These are phyloP conservation scores for Casuarina cunninghamiana DNA, from an alignment of 306 rosid species.

Conservation along the genomic window DNA sequence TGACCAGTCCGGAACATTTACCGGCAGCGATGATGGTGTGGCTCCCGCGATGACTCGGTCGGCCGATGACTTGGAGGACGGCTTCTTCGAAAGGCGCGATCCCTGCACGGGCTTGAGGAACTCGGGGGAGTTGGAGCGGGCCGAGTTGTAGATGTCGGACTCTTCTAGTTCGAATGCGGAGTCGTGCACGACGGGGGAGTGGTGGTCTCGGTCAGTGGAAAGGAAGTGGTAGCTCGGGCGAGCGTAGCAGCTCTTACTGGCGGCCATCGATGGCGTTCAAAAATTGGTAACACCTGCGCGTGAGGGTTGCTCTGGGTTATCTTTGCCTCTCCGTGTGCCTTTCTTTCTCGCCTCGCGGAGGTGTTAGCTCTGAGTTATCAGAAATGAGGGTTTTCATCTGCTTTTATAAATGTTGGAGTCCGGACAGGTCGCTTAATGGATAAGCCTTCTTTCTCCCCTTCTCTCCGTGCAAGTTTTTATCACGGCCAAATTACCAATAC, in stretches of 20 bases:
- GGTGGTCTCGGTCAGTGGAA: constrained; percentile 39
- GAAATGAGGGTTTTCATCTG: constrained; percentile 16
- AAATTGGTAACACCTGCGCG: neutral
- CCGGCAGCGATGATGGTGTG: constrained; percentile 60
- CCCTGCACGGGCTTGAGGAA: constrained; percentile 36
- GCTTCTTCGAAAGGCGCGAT: constrained; percentile 36
- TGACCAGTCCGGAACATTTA: constrained; percentile 87
- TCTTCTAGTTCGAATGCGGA: constrained; percentile 73
- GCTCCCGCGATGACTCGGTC: constrained; percentile 32
- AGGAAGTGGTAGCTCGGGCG: constrained; percentile 56
- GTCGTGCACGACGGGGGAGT: constrained; percentile 36
- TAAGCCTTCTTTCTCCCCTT: constrained; percentile 37
- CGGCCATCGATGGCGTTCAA: constrained; percentile 43
- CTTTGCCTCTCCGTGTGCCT: neutral
- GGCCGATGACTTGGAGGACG: constrained; percentile 23
- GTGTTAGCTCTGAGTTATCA: constrained; percentile 21
- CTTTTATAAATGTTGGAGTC: constrained; percentile 52
- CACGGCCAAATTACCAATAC: constrained; percentile 8
- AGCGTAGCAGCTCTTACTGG: constrained; percentile 46
- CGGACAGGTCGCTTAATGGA: constrained; percentile 42
- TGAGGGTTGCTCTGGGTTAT: neutral
- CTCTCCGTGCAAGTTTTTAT: constrained; percentile 2
- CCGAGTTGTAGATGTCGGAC: constrained; percentile 64
- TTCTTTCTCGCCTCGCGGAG: neutral
- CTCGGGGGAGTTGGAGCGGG: constrained; percentile 58